phyloP scores from a whole-genome alignment of 495 filamentous ascomycete species.

The Arthonia radiata region DNA sequence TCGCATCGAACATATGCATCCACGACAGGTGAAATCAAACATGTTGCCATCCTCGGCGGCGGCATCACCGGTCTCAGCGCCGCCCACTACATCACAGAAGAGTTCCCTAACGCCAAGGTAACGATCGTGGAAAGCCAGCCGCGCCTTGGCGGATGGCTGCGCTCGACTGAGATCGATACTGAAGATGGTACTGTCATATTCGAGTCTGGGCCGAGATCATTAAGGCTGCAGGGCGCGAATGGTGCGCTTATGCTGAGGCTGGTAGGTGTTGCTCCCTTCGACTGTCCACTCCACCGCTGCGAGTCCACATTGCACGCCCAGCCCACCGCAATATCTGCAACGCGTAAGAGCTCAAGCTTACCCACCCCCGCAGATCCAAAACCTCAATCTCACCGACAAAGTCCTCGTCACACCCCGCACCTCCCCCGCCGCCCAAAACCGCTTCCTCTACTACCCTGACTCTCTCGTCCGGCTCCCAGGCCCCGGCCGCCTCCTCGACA shows the following conservation, averaged over 20 bases:
- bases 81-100: slow-evolving; percentile 44
- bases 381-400: slow-evolving; percentile 34
- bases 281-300: slow-evolving; percentile 12
- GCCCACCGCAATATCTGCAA: neutral
- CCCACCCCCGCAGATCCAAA: slow-evolving; percentile 25
- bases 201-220: slow-evolving; percentile 64
- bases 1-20: too few species aligned
- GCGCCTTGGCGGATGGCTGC: slow-evolving; percentile 64
- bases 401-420: slow-evolving; percentile 29
- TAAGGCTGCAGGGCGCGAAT: slow-evolving; percentile 27
- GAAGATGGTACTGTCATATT: slow-evolving; percentile 38
- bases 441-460: slow-evolving; percentile 86
- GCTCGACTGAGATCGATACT: slow-evolving; percentile 39
- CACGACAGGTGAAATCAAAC: too few species aligned
- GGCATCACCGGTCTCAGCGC: slow-evolving; percentile 76
- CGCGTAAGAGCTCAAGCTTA: slow-evolving; percentile 1
- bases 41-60: slow-evolving; percentile 57
- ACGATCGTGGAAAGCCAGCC: slow-evolving; percentile 53
- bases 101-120: slow-evolving; percentile 33
- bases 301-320: slow-evolving; percentile 3
- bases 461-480: slow-evolving; percentile 50
- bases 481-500: slow-evolving; percentile 8
- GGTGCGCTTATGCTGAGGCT: slow-evolving; percentile 27
- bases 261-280: slow-evolving; percentile 16
- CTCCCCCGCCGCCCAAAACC: slow-evolving; percentile 27